Conservation (phyloP, 2,329 filamentous ascomycete species). For the Aspergillus piperis region DNA sequence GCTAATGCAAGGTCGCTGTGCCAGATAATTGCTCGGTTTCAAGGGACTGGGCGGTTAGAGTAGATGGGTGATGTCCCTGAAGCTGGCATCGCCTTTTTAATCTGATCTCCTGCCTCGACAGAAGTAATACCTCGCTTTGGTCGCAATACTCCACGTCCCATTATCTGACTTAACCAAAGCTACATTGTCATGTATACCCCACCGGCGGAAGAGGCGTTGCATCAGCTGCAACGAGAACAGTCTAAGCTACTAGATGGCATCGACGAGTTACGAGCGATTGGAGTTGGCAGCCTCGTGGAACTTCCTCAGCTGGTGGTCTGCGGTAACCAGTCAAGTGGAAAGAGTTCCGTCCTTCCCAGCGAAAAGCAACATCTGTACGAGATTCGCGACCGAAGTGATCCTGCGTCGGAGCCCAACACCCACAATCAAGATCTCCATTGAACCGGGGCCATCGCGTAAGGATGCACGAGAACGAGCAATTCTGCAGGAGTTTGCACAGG, state of each 20-base stretch:
- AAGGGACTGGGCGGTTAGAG: too few species aligned
- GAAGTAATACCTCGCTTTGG: too few species aligned
- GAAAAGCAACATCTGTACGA: constrained; percentile 59
- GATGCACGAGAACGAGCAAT: constrained; percentile 5
- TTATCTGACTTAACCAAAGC: too few species aligned
- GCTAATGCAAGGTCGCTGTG: too few species aligned
- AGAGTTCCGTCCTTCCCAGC: constrained; percentile 65
- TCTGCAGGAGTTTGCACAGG: constrained; percentile 10
- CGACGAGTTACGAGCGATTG: constrained; percentile 54
- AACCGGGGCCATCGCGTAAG: constrained; percentile 29
- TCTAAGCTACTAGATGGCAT: constrained; percentile 55
- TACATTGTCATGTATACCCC: too few species aligned
- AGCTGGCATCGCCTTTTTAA: too few species aligned
- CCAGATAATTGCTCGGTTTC: too few species aligned
- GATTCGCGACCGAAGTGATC: constrained; percentile 63
- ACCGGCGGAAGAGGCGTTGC: constrained; percentile 12
- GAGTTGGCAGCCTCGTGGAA: constrained; percentile 51
- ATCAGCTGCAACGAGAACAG: constrained; percentile 33
- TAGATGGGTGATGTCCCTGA: too few species aligned
- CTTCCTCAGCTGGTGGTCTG: constrained; percentile 61
- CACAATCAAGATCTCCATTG: constrained; percentile 49
- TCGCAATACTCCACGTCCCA: too few species aligned
- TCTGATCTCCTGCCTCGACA: too few species aligned
- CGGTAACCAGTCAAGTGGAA: constrained; percentile 63
- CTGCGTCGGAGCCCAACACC: constrained; percentile 46